Evolutionary conservation across 2,329 filamentous ascomycete genomes (phyloP).

Genomic region (Colletotrichum tabaci): DNA sequence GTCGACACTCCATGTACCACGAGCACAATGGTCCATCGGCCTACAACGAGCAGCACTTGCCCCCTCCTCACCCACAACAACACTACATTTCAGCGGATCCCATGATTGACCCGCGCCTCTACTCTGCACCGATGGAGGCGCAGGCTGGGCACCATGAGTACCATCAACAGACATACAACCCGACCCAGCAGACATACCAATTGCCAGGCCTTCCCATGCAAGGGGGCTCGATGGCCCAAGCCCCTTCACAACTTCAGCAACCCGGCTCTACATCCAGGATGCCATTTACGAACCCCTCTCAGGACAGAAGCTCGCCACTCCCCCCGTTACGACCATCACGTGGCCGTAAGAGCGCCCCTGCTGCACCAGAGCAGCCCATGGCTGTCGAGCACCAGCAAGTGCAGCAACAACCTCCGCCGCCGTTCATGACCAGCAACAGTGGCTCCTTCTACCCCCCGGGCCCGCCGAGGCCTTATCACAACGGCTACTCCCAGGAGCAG

Average conservation of each 20-base stretch:
- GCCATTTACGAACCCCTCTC: slow-evolving; percentile 41
- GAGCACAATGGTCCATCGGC: slow-evolving; percentile 32
- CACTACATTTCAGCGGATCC: slow-evolving; percentile 31
- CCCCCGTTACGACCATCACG: slow-evolving; percentile 40
- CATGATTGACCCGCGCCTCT: slow-evolving; percentile 40
- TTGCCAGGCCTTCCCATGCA: slow-evolving; percentile 33
- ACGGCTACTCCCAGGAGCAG: slow-evolving; percentile 37
- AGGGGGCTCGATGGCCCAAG: slow-evolving; percentile 29
- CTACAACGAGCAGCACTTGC: slow-evolving; percentile 37
- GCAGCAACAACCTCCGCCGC: slow-evolving; percentile 28
- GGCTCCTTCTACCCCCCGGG: slow-evolving; percentile 40
- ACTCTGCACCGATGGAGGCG: slow-evolving; percentile 41
- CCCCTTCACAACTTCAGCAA: slow-evolving; percentile 29
- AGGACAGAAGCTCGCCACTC: slow-evolving; percentile 41
- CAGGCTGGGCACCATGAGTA: slow-evolving; percentile 32
- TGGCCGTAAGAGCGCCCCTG: slow-evolving; percentile 33
- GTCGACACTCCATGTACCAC: slow-evolving; percentile 37
- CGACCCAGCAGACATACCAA: slow-evolving; percentile 35
- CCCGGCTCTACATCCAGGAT: slow-evolving; percentile 37
- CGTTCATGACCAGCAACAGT: slow-evolving; percentile 38
- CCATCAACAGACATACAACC: slow-evolving; percentile 32
- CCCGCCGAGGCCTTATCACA: slow-evolving; percentile 39
- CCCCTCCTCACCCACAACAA: slow-evolving; percentile 31
- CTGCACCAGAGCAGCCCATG: slow-evolving; percentile 28
- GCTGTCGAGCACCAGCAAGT: slow-evolving; percentile 27